Base-by-base conservation (phyloP, 2,329 filamentous ascomycete species). In the Elsinoe perseae region DNA sequence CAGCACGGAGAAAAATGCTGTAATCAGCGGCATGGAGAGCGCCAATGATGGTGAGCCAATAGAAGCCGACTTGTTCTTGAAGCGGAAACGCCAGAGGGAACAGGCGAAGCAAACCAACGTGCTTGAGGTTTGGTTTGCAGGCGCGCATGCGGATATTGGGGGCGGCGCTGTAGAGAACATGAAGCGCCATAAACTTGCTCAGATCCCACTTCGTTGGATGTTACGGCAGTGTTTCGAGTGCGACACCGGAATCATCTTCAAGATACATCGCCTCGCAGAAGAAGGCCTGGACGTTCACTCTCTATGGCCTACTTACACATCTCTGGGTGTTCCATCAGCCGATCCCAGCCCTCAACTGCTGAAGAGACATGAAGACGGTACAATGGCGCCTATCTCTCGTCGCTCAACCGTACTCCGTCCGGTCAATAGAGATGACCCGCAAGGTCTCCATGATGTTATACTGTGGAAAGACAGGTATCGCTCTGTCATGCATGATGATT, bases 131-230 rank as follows among this genome's bases (percentile, higher is more conserved):
- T 75, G 73, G 73, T 76, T 75, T 57, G 62, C 68, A 1, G 74
- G 73, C 9, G 65, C 66, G 18, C 73, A 76, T 57, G 70, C 67
- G 2, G 74, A 76, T 61, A 66, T 75, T 7, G 73, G 74, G n/a
- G 73, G 73, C 1, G 73, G 75, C 4, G 72, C 73, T 1, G 70
- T 73, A 2, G 57, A 62, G 2, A 75, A 75, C 57, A 68, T 69
- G 30, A 65, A 64, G 38, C 67, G 73, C 1, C 73, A 76, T 56
- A 73, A 72, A 61, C 68, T 76, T 7, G 68, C 72, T 3, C 70
- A 70, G 2, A 75, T 75, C 12, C 73, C 74, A 4, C 66, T 77
- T 2, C 69, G 73, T 2, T 77, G 74, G 74, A 77, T 77, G 74
- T 66, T 77, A 9, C 67, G 73, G 18, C 73, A 76, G 60, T 72